phyloP scores from a whole-genome alignment of 495 filamentous ascomycete genomes.

The Penicillium cosmopolitanum region DNA sequence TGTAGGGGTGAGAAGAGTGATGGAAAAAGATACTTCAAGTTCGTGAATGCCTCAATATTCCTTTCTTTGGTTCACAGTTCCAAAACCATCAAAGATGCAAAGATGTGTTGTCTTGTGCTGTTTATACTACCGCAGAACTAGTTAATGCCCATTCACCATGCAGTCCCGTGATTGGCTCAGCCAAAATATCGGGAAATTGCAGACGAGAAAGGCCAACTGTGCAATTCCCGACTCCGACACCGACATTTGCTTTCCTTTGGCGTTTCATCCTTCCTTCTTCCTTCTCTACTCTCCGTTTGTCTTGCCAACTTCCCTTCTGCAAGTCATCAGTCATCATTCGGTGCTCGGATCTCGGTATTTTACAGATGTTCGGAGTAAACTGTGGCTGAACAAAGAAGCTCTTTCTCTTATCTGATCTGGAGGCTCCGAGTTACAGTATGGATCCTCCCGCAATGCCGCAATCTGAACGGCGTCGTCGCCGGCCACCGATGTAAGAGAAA shows the following conservation, averaged over 20 bases:
- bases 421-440: background rate
- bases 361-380: too few relatives aligned
- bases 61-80: too few relatives aligned
- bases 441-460: conserved; percentile 28
- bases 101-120: too few relatives aligned
- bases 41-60: too few relatives aligned
- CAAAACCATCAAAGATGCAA: too few relatives aligned
- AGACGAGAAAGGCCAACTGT: conserved; percentile 26
- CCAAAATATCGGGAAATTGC: conserved; percentile 29
- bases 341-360: background rate
- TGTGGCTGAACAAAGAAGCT: too few relatives aligned
- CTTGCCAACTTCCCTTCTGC: background rate
- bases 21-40: too few relatives aligned
- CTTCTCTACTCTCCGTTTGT: background rate
- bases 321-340: background rate
- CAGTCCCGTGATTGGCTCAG: background rate
- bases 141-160: too few relatives aligned
- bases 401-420: background rate
- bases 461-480: conserved; percentile 47
- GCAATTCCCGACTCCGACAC: conserved; percentile 23
- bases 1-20: too few relatives aligned
- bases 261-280: background rate
- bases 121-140: too few relatives aligned
- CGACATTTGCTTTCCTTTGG: background rate
- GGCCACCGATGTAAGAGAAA: conserved; percentile 48